Evolutionary conservation across 371 early-diverging fungal genomes (phyloP), one percentile per base, ranked within the genome.

Genomic region (Circinella umbellata): DNA sequence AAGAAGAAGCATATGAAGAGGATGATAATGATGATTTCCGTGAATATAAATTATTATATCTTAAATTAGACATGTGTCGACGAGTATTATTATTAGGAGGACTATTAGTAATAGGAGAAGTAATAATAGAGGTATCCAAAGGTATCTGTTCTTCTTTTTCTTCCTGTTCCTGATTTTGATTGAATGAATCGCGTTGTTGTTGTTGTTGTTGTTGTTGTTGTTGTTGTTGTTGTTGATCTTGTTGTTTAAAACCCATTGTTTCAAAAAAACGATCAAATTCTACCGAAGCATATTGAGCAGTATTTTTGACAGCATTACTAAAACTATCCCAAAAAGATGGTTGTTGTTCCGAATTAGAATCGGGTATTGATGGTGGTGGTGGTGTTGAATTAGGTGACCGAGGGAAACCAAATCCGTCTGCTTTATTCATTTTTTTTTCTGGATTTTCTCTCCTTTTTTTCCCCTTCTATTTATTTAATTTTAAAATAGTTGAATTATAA

Each of bases 231-330:
- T 39, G n/a, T n/a, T n/a, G n/a, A n/a, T n/a, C n/a, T n/a, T n/a
- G n/a, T n/a, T 42, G 42, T 39, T 47, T 63, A 39, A 69, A 55
- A 35, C 69, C 69, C 17, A 68, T 68, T 11, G 61, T 39, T 20
- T 63, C 69, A 39, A 62, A 54, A 13, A 69, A 55, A 9, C 69
- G 63, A 46, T 69, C 69, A 62, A 69, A 69, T 46, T 69, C 69
- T n/a, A 53, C 60, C 18, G 60, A 60, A 15, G 69, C 69, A 37
- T 42, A 54, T 27, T 69, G 69, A 5, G 64, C 63, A 55, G 69
- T 63, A 55, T n/a, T 54, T n/a, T 53, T 46, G 10, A 69, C 37
- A 5, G 53, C 63, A 17, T 17, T 60, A 11, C 35, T 55, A n/a
- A 69, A 17, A 36, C 53, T 62, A 34, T 34, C 34, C 57, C 57